A percentile compares a stretch with the other conserved stretches of the same genome.
Conservation (phyloP, 2,329 filamentous ascomycete genomes). For the Atkinsonella hypoxylon region DNA sequence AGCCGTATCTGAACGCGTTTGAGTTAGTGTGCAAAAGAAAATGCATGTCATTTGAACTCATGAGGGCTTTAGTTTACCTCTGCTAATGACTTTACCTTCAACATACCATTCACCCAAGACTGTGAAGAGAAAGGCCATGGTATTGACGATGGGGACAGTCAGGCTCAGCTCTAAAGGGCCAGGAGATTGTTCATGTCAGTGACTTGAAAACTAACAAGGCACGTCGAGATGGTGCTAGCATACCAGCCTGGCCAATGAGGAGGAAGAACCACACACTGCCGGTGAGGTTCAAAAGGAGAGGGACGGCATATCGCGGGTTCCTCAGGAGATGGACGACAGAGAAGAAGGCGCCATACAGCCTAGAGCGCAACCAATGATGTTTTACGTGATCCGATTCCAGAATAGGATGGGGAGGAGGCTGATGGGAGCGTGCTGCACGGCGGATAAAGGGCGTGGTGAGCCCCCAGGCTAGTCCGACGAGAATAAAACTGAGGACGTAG, state of each 20-base stretch:
- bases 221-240: conserved; percentile 17
- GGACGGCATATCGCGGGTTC: conserved; percentile 75
- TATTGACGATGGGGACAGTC: conserved; percentile 91
- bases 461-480: conserved; percentile 88
- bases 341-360: conserved; percentile 54
- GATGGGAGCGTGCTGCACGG: conserved; percentile 66
- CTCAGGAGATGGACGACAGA: conserved; percentile 65
- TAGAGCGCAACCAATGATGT: conserved; percentile 49
- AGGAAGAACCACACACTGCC: conserved; percentile 96
- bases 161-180: conserved; percentile 64
- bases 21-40: conserved; percentile 1
- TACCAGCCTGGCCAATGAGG: conserved; percentile 83
- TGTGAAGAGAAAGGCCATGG: conserved; percentile 89
- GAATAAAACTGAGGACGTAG: conserved; percentile 78
- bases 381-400: conserved; percentile 38
- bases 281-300: conserved; percentile 76
- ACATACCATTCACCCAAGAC: conserved; percentile 93
- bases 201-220: not conserved
- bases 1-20: conserved; percentile 53
- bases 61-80: conserved; percentile 37
- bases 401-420: conserved; percentile 45
- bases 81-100: conserved; percentile 78
- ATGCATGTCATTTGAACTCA: not conserved
- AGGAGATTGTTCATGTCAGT: not conserved
- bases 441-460: conserved; percentile 90